Conservation (phyloP, 169 alveolate species). For the Cryptosporidium xiaoi region DNA sequence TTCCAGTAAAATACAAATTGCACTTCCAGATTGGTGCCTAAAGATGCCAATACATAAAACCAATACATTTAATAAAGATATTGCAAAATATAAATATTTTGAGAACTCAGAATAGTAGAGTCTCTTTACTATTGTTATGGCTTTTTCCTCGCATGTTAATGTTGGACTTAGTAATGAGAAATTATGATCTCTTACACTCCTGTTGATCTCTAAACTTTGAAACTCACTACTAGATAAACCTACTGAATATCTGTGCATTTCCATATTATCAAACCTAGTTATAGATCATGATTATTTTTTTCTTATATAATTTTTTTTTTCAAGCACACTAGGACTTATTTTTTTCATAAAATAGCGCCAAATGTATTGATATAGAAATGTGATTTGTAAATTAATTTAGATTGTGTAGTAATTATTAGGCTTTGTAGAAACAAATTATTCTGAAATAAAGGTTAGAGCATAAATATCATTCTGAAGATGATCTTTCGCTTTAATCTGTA, state of each 20-base stretch:
- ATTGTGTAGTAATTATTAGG: no score
- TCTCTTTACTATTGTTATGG: conserved; percentile 53
- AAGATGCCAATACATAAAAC: conserved; percentile 45
- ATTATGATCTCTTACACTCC: conserved; percentile 9
- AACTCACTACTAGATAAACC: conserved; percentile 31
- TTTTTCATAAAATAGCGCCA: no score
- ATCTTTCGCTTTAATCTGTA: no score
- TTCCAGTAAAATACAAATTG: conserved; percentile 39
- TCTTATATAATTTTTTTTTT: no score
- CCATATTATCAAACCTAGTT: conserved; percentile 16
- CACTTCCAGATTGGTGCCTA: conserved; percentile 22
- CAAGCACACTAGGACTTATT: no score
- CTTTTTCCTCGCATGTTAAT: conserved; percentile 50
- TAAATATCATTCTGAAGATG: no score
- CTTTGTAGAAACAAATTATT: no score
- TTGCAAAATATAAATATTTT: conserved; percentile 47
- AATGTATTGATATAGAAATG: no score
- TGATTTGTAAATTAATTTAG: no score
- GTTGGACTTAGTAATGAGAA: conserved; percentile 8
- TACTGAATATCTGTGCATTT: conserved; percentile 56
- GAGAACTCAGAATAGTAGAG: conserved; percentile 68
- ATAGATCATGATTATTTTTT: no score
- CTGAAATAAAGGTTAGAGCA: no score
- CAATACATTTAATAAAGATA: conserved; percentile 38
- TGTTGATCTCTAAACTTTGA: conserved; percentile 34